These are phyloP conservation scores for Penicillium cinerascens DNA, from an alignment of 495 filamentous ascomycete genomes.

Conservation along the genomic window DNA sequence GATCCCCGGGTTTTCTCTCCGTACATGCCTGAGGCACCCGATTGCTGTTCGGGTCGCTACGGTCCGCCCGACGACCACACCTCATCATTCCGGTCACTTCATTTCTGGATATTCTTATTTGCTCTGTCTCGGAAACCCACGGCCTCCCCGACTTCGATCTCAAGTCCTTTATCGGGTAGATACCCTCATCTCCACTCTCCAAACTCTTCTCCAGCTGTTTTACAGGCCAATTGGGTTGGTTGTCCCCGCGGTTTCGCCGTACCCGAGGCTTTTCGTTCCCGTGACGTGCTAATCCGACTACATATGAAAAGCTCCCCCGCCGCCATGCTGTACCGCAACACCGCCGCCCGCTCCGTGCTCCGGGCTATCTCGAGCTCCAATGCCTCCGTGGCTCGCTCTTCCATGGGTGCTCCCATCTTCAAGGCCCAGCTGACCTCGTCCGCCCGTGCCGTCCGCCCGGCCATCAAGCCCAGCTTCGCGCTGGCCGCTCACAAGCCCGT, in stretches of 20 bases:
- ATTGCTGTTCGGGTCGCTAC: conserved; percentile 30
- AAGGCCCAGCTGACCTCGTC: conserved; percentile 47
- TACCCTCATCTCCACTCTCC: conserved; percentile 36
- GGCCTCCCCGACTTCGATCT: conserved; percentile 32
- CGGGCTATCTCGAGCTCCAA: conserved; percentile 48
- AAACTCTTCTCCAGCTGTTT: conserved; percentile 19
- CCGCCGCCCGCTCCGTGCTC: conserved; percentile 45
- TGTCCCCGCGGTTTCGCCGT: conserved; percentile 7
- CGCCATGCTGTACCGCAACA: conserved; percentile 49
- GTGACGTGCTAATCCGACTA: conserved; percentile 32
- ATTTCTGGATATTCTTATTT: conserved; percentile 35
- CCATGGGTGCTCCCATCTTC: conserved; percentile 40
- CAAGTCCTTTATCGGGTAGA: conserved; percentile 35
- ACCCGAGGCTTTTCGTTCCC: conserved; percentile 37
- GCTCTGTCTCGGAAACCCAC: conserved; percentile 32
- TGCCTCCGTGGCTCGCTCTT: conserved; percentile 43
- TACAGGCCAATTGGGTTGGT: conserved; percentile 39
- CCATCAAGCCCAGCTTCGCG: conserved; percentile 35
- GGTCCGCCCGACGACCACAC: conserved; percentile 36
- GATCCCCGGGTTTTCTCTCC: conserved; percentile 4
- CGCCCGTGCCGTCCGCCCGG: conserved; percentile 37
- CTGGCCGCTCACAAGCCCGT: conserved; percentile 49
- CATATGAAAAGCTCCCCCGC: conserved; percentile 37
- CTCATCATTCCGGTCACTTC: conserved; percentile 41
- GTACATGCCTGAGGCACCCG: conserved; percentile 28